Conservation (phyloP, 371 early-diverging fungal genomes). For the Rhizopus arrhizus region DNA sequence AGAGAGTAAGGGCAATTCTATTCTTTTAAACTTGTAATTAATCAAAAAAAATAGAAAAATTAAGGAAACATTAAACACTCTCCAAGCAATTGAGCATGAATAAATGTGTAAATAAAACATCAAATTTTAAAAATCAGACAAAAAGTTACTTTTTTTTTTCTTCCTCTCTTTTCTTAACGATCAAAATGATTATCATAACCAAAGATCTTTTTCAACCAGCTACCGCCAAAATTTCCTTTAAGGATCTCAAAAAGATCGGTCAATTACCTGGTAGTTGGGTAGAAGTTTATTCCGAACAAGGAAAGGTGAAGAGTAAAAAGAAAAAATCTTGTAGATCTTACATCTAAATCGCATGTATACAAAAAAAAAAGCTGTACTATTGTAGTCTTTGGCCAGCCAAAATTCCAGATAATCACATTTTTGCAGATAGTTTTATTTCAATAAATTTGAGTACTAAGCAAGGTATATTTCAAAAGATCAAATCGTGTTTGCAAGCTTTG, state of each 20-base stretch:
- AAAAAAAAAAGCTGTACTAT: slow-evolving; percentile 21
- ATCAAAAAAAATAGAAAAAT: slow-evolving; percentile 24
- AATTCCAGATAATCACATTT: slow-evolving; percentile 17
- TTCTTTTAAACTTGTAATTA: slow-evolving; percentile 10
- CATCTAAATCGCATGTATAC: background rate
- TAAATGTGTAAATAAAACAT: slow-evolving; percentile 2
- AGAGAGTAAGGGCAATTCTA: slow-evolving; percentile 37
- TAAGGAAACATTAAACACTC: slow-evolving; percentile 5
- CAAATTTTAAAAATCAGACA: background rate
- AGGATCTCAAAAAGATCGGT: slow-evolving; percentile 11
- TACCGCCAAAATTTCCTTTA: slow-evolving; percentile 30
- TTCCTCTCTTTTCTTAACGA: background rate
- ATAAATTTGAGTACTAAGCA: background rate
- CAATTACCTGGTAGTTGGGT: slow-evolving; percentile 30
- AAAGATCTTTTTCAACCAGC: slow-evolving; percentile 17
- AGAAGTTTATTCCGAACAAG: slow-evolving; percentile 8
- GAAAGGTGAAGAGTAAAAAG: background rate
- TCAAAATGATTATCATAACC: slow-evolving; percentile 17
- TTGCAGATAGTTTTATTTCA: slow-evolving; percentile 8
- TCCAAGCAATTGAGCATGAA: slow-evolving; percentile 3
- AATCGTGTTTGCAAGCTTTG: background rate
- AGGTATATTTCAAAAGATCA: background rate
- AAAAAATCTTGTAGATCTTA: background rate
- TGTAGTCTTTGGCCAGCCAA: slow-evolving; percentile 39
- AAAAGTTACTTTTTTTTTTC: background rate